A percentile compares a stretch with the other conserved stretches of the same genome.
phyloP scores from a whole-genome alignment of 768 basidiomycete species.

The Tephrocybe sp. region DNA sequence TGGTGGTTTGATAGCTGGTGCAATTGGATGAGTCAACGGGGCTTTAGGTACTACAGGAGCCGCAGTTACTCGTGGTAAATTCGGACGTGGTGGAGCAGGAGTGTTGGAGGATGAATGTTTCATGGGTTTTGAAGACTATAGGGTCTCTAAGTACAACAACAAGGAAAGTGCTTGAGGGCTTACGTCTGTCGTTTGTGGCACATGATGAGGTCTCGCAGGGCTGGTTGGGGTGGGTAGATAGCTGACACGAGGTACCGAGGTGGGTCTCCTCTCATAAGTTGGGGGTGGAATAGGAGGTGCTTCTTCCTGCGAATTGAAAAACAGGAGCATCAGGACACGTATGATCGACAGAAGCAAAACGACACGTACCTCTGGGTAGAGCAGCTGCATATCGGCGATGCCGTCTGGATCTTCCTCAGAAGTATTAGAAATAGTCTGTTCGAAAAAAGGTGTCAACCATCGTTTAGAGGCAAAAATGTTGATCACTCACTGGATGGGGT shows the following conservation, averaged over 20 bases:
- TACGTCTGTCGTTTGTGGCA: background rate
- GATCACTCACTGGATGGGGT: too few species aligned
- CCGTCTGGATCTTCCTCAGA: conserved; percentile 2
- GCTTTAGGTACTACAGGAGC: too few species aligned
- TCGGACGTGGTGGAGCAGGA: background rate
- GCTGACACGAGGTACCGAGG: background rate
- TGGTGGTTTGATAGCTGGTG: too few species aligned
- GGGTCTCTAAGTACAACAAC: too few species aligned
- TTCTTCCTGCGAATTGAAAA: background rate
- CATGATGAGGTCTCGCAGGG: background rate
- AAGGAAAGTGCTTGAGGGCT: background rate
- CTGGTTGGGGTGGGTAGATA: background rate
- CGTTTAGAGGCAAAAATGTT: too few species aligned
- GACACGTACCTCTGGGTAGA: conserved; percentile 16
- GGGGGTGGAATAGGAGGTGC: background rate
- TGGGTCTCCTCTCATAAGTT: too few species aligned
- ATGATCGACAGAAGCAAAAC: background rate
- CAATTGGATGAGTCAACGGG: too few species aligned
- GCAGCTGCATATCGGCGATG: conserved; percentile 10
- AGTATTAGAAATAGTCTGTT: background rate
- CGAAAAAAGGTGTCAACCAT: background rate
- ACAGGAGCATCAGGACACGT: background rate
- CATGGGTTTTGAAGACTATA: too few species aligned
- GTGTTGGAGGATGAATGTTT: background rate
- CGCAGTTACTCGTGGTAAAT: background rate